Conservation (phyloP, 768 basidiomycete genomes). For the Epithele typhae region DNA sequence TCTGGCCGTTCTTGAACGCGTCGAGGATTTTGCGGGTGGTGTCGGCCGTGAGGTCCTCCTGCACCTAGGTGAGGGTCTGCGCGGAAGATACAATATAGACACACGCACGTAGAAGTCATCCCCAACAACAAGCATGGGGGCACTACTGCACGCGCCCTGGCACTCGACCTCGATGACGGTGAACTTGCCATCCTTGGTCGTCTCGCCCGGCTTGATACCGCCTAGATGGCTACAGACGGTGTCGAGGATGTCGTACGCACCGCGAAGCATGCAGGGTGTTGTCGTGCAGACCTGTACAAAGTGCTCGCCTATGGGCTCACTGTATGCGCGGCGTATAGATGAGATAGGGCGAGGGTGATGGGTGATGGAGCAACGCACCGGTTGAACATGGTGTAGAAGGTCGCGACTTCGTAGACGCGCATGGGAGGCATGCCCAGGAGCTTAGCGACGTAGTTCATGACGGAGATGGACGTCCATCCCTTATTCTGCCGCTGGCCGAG, state of each 20-base stretch:
- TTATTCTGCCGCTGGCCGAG: constrained; percentile 97
- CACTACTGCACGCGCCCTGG: constrained; percentile 97
- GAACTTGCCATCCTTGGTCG: constrained; percentile 95
- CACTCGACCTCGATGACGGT: constrained; percentile 98
- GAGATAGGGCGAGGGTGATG: too few species aligned
- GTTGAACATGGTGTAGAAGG: constrained; percentile 99
- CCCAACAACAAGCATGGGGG: constrained; percentile 92
- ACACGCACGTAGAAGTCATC: constrained; percentile 92
- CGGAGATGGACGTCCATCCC: constrained; percentile 96
- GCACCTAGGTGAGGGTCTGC: neutral
- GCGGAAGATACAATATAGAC: constrained; percentile 5
- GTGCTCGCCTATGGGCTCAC: constrained; percentile 89
- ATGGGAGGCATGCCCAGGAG: constrained; percentile 93
- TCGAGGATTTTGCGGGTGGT: constrained; percentile 78
- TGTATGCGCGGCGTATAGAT: constrained; percentile 31
- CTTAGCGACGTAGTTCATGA: constrained; percentile 98
- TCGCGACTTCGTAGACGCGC: constrained; percentile 99
- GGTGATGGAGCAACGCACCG: constrained; percentile 45
- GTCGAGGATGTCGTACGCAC: constrained; percentile 86
- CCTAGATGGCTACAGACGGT: constrained; percentile 81
- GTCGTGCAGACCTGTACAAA: constrained; percentile 99
- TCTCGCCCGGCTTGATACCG: constrained; percentile 80
- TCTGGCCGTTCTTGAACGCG: constrained; percentile 74
- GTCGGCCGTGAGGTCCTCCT: constrained; percentile 83
- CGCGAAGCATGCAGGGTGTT: constrained; percentile 94